Conservation (phyloP, 768 basidiomycete species). For the Myochromella boudieri region DNA sequence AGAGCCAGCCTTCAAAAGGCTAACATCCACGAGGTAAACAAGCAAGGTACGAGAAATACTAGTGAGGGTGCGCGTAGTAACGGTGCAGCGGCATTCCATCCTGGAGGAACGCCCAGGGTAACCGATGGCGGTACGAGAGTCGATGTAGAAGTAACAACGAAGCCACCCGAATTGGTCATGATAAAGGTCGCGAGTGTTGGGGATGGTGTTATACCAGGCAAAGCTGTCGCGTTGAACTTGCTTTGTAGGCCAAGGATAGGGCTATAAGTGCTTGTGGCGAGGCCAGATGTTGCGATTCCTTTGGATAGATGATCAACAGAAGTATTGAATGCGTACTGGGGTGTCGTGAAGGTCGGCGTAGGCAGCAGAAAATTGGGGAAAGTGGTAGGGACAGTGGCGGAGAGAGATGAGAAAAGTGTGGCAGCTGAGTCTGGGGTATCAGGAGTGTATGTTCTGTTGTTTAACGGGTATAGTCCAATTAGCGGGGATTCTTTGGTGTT, state of each 20-base stretch:
- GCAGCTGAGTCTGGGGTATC: conserved; percentile 41
- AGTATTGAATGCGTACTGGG: conserved; percentile 68
- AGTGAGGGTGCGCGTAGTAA: conserved; percentile 16
- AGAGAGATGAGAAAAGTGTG: conserved; percentile 57
- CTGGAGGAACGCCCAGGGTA: conserved; percentile 65
- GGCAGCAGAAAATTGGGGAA: conserved; percentile 71
- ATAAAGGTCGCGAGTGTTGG: conserved; percentile 55
- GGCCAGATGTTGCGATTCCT: conserved; percentile 56
- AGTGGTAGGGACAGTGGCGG: conserved; percentile 65
- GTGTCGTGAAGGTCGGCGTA: conserved; percentile 63
- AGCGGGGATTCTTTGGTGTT: conserved; percentile 70
- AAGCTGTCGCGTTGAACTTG: conserved; percentile 44
- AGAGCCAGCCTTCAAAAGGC: no score
- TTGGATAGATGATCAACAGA: conserved; percentile 57
- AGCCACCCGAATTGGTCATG: conserved; percentile 55
- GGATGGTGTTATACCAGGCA: conserved; percentile 55
- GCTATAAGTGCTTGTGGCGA: conserved; percentile 72
- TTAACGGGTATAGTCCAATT: conserved; percentile 71
- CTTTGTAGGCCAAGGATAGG: conserved; percentile 48
- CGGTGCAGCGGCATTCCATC: conserved; percentile 38
- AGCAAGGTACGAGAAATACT: no score
- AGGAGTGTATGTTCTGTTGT: conserved; percentile 41
- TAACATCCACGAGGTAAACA: no score
- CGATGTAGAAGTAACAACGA: conserved; percentile 53
- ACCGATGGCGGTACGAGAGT: conserved; percentile 44